Percentiles rank a stretch among this genome's conserved stretches.
Conservation (phyloP, 345 rosid species). For the Nephelium lappaceum region DNA sequence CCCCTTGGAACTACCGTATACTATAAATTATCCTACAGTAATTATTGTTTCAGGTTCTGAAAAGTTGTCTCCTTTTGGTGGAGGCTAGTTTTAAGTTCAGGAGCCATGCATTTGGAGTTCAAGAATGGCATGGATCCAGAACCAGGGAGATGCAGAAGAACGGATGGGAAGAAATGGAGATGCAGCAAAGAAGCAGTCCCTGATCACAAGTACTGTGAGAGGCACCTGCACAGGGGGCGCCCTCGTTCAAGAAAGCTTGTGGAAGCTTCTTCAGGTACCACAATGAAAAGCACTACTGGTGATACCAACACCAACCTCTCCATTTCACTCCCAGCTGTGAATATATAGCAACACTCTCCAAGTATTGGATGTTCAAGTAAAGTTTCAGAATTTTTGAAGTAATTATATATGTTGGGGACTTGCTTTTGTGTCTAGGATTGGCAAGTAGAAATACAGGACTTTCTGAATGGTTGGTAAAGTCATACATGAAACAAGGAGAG, state of each 20-base stretch:
- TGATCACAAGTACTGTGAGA: conserved; percentile 53
- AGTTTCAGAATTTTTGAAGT: no score
- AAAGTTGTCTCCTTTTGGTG: no score
- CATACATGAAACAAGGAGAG: no score
- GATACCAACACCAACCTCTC: conserved; percentile 42
- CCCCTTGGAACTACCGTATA: background rate
- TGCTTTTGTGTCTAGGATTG: no score
- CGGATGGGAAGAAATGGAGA: conserved; percentile 68
- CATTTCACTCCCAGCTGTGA: conserved; percentile 30
- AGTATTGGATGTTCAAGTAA: no score
- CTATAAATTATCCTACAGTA: no score
- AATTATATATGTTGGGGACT: no score
- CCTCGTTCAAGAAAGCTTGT: conserved; percentile 59
- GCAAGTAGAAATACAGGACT: no score
- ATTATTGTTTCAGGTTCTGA: no score
- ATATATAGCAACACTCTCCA: background rate
- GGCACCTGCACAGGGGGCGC: conserved; percentile 55
- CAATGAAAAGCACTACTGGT: background rate
- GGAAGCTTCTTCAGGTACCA: conserved; percentile 38
- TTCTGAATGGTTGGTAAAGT: no score
- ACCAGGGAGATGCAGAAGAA: conserved; percentile 60
- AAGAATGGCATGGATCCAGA: conserved; percentile 43
- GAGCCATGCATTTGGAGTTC: conserved; percentile 25
- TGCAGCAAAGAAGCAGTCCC: conserved; percentile 52
- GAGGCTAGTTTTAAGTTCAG: conserved; percentile 25